Evolutionary conservation across 2,329 filamentous ascomycete species (phyloP), one percentile per base, ranked within the genome.

Genomic region (Penicillium sp.): DNA sequence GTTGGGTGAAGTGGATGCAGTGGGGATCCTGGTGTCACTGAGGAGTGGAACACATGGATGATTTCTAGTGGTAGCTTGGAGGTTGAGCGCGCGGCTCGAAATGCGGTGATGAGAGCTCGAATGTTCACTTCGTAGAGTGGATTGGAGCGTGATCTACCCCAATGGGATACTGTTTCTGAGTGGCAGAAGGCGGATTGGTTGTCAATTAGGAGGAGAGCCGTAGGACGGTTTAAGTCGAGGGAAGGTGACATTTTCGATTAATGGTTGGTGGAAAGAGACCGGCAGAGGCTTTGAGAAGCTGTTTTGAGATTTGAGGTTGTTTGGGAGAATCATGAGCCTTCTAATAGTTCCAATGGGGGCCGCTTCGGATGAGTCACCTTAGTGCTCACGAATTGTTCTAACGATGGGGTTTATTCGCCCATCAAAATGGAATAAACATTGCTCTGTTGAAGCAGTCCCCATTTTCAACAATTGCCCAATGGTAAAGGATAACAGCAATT

Each of bases 171-270:
- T 5, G 54, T 61, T 21, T 46, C 39, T 45, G 62, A 66, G 33
- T 75, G 65, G 15, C 57, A 63, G 61, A 80, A 76, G 42, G 61
- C 76, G 23, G 70, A 60, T 63, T 80, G 77, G 36, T 77, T 73
- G 63, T 81, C 77, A 48, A 80, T 77, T 10, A 80, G 62, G 47
- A 80, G 67, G 31, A 80, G 67, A 6, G 74, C 76, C 1, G 76
- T 78, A 26, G 65, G 70, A 4, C 55, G 45, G 28, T 39, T 51
- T 38, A 67, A 52, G 41, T 60, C 45, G 18, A 66, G 45, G 12
- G 51, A 48, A 36, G 47, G 45, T 41, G 56, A 13, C 60, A 62
- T 62, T 47, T 54, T 58, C 16, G 13, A 33, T 29, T 15, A 4
- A 21, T 21, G 6, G 16, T 21, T 15, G 23, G 9, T 13, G 34